phyloP scores from a whole-genome alignment of 768 basidiomycete genomes.

The Glaciozyma antarctica region DNA sequence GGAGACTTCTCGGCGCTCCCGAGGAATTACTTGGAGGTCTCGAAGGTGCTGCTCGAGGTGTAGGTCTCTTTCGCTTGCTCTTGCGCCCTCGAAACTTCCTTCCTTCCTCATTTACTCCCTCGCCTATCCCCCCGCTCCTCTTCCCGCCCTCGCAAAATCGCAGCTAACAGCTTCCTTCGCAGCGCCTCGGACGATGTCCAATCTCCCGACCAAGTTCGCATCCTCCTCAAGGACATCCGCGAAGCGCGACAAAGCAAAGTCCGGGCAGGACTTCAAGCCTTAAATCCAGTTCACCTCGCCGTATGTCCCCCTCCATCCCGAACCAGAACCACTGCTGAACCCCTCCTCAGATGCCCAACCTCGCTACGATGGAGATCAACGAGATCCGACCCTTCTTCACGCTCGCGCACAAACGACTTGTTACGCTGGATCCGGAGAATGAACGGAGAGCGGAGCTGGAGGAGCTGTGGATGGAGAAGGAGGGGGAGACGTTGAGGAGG shows the following conservation, averaged over 20 bases:
- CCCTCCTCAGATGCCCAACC: slow-evolving; percentile 60
- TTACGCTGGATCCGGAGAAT: slow-evolving; percentile 22
- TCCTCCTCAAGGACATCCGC: slow-evolving; percentile 83
- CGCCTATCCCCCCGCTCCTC: not conserved
- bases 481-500: not conserved
- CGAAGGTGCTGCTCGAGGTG: slow-evolving; percentile 89
- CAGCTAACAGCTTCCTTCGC: not conserved
- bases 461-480: not conserved
- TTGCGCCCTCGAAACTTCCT: not conserved
- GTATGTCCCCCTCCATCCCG: slow-evolving; percentile 43
- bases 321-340: not conserved
- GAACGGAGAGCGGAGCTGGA: slow-evolving; percentile 1
- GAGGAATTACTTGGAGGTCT: slow-evolving; percentile 55
- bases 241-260: slow-evolving; percentile 93
- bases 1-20: not conserved
- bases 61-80: slow-evolving; percentile 42
- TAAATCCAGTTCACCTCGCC: slow-evolving; percentile 72
- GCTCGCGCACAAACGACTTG: slow-evolving; percentile 50
- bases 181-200: slow-evolving; percentile 87
- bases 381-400: slow-evolving; percentile 84
- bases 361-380: slow-evolving; percentile 86
- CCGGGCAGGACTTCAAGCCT: slow-evolving; percentile 65
- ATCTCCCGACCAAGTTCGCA: slow-evolving; percentile 70
- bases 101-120: not conserved
- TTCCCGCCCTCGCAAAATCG: not conserved